Evolutionary conservation across 495 filamentous ascomycete species (phyloP).

Genomic region (Pyronema domesticum): DNA sequence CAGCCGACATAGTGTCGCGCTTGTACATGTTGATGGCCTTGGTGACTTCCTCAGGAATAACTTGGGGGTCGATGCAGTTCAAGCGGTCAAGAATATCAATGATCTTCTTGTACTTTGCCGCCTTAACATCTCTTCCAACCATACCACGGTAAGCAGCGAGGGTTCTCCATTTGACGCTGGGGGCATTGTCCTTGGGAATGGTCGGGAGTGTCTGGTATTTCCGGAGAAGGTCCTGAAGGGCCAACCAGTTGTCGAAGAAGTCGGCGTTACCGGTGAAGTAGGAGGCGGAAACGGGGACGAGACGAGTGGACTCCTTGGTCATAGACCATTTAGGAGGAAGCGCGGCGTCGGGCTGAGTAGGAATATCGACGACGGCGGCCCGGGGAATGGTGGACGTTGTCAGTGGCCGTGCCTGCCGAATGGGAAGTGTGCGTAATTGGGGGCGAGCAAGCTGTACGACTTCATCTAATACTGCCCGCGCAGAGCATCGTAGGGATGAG

Average conservation of each 20-base stretch:
- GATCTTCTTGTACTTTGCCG: conserved; percentile 60
- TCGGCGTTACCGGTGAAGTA: conserved; percentile 78
- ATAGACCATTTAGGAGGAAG: conserved; percentile 8
- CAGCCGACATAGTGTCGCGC: conserved; percentile 53
- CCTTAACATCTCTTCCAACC: conserved; percentile 58
- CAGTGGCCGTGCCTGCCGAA: conserved; percentile 14
- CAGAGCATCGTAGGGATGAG: conserved; percentile 12
- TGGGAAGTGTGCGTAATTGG: conserved; percentile 3
- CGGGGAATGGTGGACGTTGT: conserved; percentile 9
- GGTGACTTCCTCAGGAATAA: conserved; percentile 53
- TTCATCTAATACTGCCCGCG: conserved; percentile 3
- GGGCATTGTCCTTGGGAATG: conserved; percentile 42
- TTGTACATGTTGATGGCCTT: conserved; percentile 49
- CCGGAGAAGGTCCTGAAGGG: conserved; percentile 48
- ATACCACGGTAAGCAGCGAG: conserved; percentile 54
- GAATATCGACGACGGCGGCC: conserved; percentile 3
- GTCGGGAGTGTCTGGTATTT: conserved; percentile 55
- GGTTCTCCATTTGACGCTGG: conserved; percentile 70
- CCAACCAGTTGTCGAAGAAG: conserved; percentile 73
- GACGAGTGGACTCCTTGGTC: conserved; percentile 34
- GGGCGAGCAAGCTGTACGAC: conserved; percentile 4
- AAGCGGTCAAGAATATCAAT: conserved; percentile 58
- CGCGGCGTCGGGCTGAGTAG: neutral
- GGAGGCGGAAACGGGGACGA: conserved; percentile 68
- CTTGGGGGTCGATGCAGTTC: conserved; percentile 64